Evolutionary conservation across 352 stramenopile genomes (phyloP), one percentile per base, ranked within the genome.

Genomic region (Globisporangium alternatum): DNA sequence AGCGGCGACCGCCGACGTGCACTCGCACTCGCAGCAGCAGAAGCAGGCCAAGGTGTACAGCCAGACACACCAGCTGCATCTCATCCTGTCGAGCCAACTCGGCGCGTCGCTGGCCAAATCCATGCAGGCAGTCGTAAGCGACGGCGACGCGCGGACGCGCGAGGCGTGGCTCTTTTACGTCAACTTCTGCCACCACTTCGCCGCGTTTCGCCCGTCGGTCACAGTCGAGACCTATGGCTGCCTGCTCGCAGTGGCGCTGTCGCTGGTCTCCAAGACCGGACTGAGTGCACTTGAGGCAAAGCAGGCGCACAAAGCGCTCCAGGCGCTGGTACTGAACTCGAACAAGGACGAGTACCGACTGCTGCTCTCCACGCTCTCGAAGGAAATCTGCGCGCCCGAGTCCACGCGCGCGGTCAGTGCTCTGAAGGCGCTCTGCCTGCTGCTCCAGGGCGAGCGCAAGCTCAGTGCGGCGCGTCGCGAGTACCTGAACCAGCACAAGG

Each of bases 331-430:
- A 3, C 43, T 62, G n/a, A 80, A 80, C 60, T 71, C 82, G 7
- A 92, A 85, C 70, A 89, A 84, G 60, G 72, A 84, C 44, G 86
- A 95, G 59, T 92, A 88, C 55, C 66, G 68, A n/a, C 65, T 95
- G 43, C 41, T 91, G 44, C 53, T 90, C 3, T 62, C 77, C 12
- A 92, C 83, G 35, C 52, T 92, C 45, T 39, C 77, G 41, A 75
- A 83, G 7, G 87, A 96, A 57, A 52, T 90, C 2, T 62, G 62
- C 37, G 67, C 79, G 21, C 64, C 62, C 4, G 71, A 79, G 60
- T 12, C 31, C 0, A 48, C 56, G 10, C 83, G 87, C 8, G 82
- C 86, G n/a, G 62, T 89, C 19, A 71, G 75, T 5, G 78, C 75
- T 10, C 66, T 96, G 19, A 75, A 79, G 51, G 76, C 72, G 22